Base-by-base conservation (phyloP, 2,329 filamentous ascomycete genomes). In the Hypoxylon sp. region DNA sequence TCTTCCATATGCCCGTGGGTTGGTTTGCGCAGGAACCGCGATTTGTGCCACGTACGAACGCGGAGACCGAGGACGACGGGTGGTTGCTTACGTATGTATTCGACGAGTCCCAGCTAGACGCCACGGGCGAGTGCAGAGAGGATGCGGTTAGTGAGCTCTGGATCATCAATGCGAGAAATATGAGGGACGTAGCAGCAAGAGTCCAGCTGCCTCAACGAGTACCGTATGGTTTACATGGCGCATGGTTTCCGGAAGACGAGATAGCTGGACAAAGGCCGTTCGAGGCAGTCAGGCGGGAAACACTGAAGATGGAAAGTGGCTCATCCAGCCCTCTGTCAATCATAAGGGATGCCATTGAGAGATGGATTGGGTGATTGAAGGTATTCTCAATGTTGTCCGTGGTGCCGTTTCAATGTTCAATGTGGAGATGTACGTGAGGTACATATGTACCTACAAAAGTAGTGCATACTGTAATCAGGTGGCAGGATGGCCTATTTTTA, bases 41-140 rank as follows among this genome's bases (percentile, higher is more conserved):
- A 0, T 92, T 92, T 64, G 83, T 92, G 3, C 79, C 88, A 2
- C 77, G 84, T 0, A 45, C 68, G 1, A 69, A 76, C 9, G 75
- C 78, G 0, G 61, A 45, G 0, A 73, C 70, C 0, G 90, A 92
- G 73, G 89, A 92, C 69, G 87, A 89, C 67, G 90, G 90, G 0
- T 92, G 84, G 77, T 78, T 92, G 0, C 78, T 92, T 3, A 89
- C 87, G 46, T 92, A 91, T 68, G 88, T 89, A 0, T 92, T 92
- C 65, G 87, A 92, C 66, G 90, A 92, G 70, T 80, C 81, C 1
- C 89, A 92, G 72, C 78, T 91, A 0, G 81, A 87, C n/a, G 72
- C 76, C 1, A 59, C 77, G 0, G 86, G 84, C 0, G 77, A 82
- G 38, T 86, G 83, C 54, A 70, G 61, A 0, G 75, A 79, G 0